phyloP scores from a whole-genome alignment of 1,139 yeast genomes.

The Saccharomyces hybrid region DNA sequence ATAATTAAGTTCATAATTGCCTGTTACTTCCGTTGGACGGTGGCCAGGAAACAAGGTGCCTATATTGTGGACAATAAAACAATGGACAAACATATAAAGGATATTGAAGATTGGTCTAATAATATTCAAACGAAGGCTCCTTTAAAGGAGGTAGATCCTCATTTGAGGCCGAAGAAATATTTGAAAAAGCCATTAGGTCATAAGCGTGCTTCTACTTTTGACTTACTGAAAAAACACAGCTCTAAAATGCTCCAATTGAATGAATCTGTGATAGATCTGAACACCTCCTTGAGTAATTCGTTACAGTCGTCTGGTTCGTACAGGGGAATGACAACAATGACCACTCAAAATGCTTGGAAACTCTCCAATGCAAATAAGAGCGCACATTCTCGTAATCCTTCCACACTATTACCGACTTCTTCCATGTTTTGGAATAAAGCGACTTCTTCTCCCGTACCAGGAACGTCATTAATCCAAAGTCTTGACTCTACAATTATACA shows the following conservation, averaged over 20 bases:
- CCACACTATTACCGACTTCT: slow-evolving; percentile 6
- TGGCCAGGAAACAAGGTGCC: slow-evolving; percentile 78
- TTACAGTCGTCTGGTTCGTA: slow-evolving; percentile 6
- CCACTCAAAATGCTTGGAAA: slow-evolving; percentile 29
- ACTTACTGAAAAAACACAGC: slow-evolving; percentile 20
- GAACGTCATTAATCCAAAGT: slow-evolving; percentile 34
- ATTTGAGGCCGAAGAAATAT: slow-evolving; percentile 19
- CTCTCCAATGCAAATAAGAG: slow-evolving; percentile 8
- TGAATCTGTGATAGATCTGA: slow-evolving; percentile 8
- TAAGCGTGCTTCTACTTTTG: slow-evolving; percentile 18
- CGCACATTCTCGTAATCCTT: slow-evolving; percentile 6
- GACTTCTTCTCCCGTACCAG: slow-evolving; percentile 4
- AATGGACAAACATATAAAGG: slow-evolving; percentile 47
- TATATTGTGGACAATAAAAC: slow-evolving; percentile 48
- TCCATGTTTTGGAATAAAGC: slow-evolving; percentile 9
- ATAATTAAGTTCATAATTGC: slow-evolving; percentile 73
- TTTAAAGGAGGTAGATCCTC: slow-evolving; percentile 44
- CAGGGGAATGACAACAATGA: slow-evolving; percentile 34
- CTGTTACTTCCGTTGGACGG: slow-evolving; percentile 78
- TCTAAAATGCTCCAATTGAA: slow-evolving; percentile 18
- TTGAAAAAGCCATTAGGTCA: slow-evolving; percentile 8
- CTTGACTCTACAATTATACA: slow-evolving; percentile 67
- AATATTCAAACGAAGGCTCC: slow-evolving; percentile 48
- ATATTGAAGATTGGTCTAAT: slow-evolving; percentile 76
- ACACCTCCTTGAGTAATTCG: neutral